Conservation (phyloP, 306 rosid genomes). For the Acacia melanoxylon region DNA sequence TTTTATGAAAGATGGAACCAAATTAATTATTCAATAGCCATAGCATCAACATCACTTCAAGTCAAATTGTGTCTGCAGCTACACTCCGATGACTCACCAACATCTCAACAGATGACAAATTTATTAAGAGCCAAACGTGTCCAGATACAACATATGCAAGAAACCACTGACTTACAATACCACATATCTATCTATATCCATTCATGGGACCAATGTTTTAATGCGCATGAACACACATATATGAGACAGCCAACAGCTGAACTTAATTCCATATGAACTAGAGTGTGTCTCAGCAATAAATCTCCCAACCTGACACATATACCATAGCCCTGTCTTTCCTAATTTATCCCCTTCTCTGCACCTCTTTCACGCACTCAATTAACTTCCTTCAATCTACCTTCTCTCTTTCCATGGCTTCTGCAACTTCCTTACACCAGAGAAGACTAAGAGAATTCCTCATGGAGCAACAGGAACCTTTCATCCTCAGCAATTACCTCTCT, state of each 20-base stretch:
- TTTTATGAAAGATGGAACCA: neutral
- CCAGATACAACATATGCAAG: neutral
- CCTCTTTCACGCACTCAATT: conserved; percentile 23
- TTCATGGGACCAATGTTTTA: conserved; percentile 1
- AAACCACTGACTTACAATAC: neutral
- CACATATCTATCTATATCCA: neutral
- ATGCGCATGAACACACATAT: neutral
- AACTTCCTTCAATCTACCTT: conserved; percentile 7
- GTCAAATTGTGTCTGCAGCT: neutral
- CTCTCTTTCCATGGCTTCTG: conserved; percentile 54
- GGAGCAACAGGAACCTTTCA: conserved; percentile 79
- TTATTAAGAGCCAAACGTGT: neutral
- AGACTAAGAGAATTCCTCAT: conserved; percentile 61
- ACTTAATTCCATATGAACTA: conserved; percentile 6
- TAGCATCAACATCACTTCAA: neutral
- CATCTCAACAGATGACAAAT: neutral
- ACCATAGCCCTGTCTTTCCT: neutral
- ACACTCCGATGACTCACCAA: neutral
- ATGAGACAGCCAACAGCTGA: neutral
- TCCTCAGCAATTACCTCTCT: conserved; percentile 56
- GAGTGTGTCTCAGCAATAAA: neutral
- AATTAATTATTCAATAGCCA: neutral
- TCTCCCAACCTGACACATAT: too few relatives aligned
- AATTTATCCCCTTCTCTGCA: conserved; percentile 7
- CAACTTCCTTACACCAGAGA: conserved; percentile 45